These are phyloP conservation scores for Beauveria sp. DNA, from an alignment of 2,329 filamentous ascomycete genomes.

Conservation along the genomic window DNA sequence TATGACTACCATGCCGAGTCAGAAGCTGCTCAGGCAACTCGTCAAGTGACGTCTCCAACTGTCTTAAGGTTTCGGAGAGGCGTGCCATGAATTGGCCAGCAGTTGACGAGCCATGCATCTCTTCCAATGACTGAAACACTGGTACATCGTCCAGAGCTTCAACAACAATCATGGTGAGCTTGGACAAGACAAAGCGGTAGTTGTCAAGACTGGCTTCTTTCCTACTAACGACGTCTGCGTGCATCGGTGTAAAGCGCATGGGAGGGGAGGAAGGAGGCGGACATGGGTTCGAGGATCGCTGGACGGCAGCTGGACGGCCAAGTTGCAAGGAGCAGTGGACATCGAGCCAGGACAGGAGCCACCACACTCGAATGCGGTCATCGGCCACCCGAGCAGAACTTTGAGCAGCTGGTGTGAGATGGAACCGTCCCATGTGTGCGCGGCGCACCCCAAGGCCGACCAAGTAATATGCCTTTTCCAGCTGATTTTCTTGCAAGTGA, in stretches of 20 bases:
- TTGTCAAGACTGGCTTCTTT: background rate
- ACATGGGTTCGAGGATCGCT: background rate
- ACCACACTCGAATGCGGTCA: background rate
- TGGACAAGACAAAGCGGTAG: background rate
- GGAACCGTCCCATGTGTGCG: background rate
- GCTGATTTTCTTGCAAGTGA: background rate
- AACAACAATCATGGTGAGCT: background rate
- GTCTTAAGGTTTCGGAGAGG: background rate
- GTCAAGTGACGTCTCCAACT: background rate
- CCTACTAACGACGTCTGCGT: background rate
- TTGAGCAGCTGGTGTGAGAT: background rate
- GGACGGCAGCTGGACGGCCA: background rate
- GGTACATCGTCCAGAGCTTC: background rate
- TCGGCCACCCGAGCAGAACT: background rate
- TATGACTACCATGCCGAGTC: background rate
- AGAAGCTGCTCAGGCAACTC: background rate
- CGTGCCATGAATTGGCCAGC: background rate
- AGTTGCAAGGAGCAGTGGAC: background rate
- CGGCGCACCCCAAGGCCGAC: background rate
- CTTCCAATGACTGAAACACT: background rate
- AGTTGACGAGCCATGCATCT: background rate
- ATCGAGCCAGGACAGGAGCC: background rate
- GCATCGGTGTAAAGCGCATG: background rate
- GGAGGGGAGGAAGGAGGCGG: background rate
- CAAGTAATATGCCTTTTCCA: background rate